These are phyloP conservation scores for Didymella segeticola DNA, from an alignment of 2,329 filamentous ascomycete species.

Conservation along the genomic window DNA sequence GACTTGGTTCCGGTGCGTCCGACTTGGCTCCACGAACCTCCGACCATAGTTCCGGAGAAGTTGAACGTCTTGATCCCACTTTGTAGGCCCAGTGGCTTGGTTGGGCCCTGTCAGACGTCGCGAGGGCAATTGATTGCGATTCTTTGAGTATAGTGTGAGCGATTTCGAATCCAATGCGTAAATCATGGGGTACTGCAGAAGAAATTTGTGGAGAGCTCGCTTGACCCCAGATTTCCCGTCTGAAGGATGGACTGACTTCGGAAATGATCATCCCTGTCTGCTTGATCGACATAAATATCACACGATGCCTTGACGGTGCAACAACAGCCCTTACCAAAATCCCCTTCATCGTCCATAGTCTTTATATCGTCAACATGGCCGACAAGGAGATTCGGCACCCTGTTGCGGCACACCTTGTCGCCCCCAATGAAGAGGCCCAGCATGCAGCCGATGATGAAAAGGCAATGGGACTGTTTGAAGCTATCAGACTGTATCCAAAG, in stretches of 20 bases:
- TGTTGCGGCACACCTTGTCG: constrained; percentile 19
- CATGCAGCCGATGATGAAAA: constrained; percentile 55
- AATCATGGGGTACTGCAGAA: constrained; percentile 21
- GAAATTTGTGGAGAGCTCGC: constrained; percentile 14
- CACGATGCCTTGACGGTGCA: not conserved
- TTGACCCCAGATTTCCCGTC: constrained; percentile 19
- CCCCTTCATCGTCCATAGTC: not conserved
- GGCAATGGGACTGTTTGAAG: constrained; percentile 68
- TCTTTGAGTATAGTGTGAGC: constrained; percentile 10
- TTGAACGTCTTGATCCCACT: not conserved
- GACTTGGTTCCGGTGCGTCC: constrained; percentile 2
- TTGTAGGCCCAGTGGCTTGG: no score
- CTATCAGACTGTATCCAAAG: constrained; percentile 81
- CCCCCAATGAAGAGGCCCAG: constrained; percentile 36
- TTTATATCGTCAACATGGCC: constrained; percentile 20
- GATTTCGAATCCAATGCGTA: not conserved
- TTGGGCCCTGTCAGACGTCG: not conserved
- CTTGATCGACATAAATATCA: constrained; percentile 22
- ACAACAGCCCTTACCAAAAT: not conserved
- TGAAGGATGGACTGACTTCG: not conserved
- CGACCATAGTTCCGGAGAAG: not conserved
- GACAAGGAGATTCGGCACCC: constrained; percentile 27
- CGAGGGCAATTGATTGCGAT: not conserved
- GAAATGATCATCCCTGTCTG: constrained; percentile 25
- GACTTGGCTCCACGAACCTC: constrained; percentile 4